Percentiles rank a stretch among this genome's conserved stretches.
Evolutionary conservation across 495 filamentous ascomycete genomes (phyloP).

Genomic region (Entonaema liquescens): DNA sequence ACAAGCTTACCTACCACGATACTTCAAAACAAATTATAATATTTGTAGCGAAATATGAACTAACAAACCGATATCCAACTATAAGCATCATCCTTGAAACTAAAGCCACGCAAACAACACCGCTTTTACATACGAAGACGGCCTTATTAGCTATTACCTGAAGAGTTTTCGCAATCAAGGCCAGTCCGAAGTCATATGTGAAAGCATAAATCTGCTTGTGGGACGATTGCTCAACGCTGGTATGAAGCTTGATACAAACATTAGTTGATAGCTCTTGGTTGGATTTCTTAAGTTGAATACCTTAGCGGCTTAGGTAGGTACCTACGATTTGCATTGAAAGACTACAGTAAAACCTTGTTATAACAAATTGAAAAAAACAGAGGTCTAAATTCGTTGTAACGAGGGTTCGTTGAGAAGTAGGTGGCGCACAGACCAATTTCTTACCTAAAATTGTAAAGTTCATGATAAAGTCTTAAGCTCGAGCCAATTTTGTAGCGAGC

Average conservation of each 20-base stretch:
- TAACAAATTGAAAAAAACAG: no score
- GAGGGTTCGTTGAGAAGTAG: no score
- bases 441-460: no score
- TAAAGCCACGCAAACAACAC: neutral
- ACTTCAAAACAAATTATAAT: neutral
- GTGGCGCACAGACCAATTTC: no score
- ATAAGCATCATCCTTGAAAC: neutral
- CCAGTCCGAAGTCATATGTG: neutral
- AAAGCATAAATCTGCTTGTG: neutral
- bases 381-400: no score
- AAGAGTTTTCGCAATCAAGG: neutral
- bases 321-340: no score
- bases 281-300: neutral
- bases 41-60: neutral
- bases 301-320: no score
- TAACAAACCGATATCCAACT: neutral
- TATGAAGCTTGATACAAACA: neutral
- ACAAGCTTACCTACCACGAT: neutral
- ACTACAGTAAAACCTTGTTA: no score
- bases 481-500: no score
- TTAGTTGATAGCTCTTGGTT: neutral
- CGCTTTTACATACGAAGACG: neutral
- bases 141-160: neutral
- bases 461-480: no score
- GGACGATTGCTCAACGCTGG: neutral